phyloP scores from a whole-genome alignment of 2,329 filamentous ascomycete species.

The Diaporthe longicolla region DNA sequence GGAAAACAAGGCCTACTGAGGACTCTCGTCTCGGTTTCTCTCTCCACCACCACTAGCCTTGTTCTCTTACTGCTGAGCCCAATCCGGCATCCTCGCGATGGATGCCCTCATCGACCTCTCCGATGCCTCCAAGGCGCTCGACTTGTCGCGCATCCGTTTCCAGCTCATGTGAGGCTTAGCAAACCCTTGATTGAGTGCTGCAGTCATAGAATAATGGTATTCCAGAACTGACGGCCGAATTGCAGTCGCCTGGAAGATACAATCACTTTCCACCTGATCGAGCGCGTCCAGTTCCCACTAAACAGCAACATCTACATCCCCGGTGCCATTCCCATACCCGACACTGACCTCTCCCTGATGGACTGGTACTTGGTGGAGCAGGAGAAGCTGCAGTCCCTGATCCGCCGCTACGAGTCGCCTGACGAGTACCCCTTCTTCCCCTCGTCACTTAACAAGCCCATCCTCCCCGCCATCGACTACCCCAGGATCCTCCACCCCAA shows the following conservation, averaged over 20 bases:
- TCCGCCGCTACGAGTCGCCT: constrained; percentile 94
- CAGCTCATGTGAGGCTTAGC: constrained; percentile 81
- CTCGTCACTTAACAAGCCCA: constrained; percentile 80
- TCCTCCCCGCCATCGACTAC: constrained; percentile 91
- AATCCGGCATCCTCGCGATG: constrained; percentile 68
- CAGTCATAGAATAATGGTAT: no score
- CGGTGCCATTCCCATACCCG: constrained; percentile 83
- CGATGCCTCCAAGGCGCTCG: constrained; percentile 86
- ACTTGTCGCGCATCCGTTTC: constrained; percentile 92
- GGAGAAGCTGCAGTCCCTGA: constrained; percentile 90
- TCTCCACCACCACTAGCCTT: not conserved
- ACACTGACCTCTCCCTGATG: constrained; percentile 82
- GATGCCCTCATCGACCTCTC: constrained; percentile 91
- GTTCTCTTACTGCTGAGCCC: not conserved
- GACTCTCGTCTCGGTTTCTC: not conserved
- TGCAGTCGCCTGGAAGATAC: constrained; percentile 94
- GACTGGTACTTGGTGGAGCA: constrained; percentile 95
- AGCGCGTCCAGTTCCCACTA: constrained; percentile 96
- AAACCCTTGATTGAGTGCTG: not conserved
- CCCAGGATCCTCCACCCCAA: constrained; percentile 90
- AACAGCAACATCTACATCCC: constrained; percentile 89
- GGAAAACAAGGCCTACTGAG: not conserved
- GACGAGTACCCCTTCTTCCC: constrained; percentile 99
- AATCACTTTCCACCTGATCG: constrained; percentile 96
- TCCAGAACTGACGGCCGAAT: not conserved